Base-by-base conservation (phyloP, 2,329 filamentous ascomycete genomes). In the Mycosphaerella sp. region DNA sequence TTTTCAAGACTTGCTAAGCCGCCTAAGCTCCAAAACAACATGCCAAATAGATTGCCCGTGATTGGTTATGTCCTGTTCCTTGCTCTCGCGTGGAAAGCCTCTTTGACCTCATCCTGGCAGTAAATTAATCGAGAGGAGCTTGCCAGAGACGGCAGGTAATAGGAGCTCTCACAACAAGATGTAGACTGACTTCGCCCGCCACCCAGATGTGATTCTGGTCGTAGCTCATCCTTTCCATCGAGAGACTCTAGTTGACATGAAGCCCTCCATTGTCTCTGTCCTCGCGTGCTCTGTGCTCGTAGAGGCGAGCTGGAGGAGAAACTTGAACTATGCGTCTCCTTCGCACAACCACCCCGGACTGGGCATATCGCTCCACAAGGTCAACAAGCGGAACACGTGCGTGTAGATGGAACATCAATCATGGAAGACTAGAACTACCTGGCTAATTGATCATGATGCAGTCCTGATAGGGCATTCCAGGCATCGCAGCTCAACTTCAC, bases 251-350 rank as follows among this genome's bases (percentile, higher is more conserved):
- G 17, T 14, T 49, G 50, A 47, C 28, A 58, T 59, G 57, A 56
- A 49, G 50, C 28, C 42, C 28, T 53, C 53, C 6, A 39, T 58
- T 34, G 21, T 52, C 10, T 52, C 50, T 2, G 21, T 52, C 13
- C 41, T 56, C 14, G 49, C 45, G 17, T 52, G 50, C 48, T 58
- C 52, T 49, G 28, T 51, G 28, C 43, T 56, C 17, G 53, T 44
- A 41, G 47, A 57, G 53, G 55, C 55, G 40, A 60, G 49, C 54
- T 70, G 62, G 61, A 61, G 59, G 28, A 61, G 59, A 52, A 86
- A 86, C 63, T 65, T 86, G 54, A 86, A 86, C 69, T 87, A 86
- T 65, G 73, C 75, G 44, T 84, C 79, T 59, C 83, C 84, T 5
- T 87, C 84, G 1, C 73, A 78, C 36, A 76, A 82, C 39, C 84